Conservation (phyloP, 768 basidiomycete genomes). For the Postia placenta region DNA sequence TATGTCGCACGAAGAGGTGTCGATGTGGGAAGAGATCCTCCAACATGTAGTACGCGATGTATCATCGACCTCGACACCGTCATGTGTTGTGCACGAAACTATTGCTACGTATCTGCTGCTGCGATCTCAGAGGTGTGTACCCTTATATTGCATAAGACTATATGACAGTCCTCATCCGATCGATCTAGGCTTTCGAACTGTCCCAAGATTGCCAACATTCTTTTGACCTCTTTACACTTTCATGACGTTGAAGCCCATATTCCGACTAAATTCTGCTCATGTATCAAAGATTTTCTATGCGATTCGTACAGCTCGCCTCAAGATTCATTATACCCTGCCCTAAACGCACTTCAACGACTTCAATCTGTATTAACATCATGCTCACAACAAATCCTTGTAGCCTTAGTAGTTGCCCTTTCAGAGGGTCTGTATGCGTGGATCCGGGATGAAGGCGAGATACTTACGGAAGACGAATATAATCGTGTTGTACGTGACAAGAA, state of each 20-base stretch:
- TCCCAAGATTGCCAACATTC: too few species aligned
- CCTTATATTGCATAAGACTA: too few species aligned
- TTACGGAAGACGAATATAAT: slow-evolving; percentile 41
- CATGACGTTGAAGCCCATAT: neutral
- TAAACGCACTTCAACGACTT: neutral
- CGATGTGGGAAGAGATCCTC: slow-evolving; percentile 37
- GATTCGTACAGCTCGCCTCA: slow-evolving; percentile 4
- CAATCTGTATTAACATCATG: neutral
- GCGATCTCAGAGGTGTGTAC: too few species aligned
- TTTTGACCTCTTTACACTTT: too few species aligned
- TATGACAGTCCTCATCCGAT: too few species aligned
- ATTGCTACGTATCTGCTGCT: too few species aligned
- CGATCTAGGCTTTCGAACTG: too few species aligned
- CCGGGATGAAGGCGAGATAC: slow-evolving; percentile 34
- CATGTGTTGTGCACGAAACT: too few species aligned
- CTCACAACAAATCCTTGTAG: slow-evolving; percentile 8
- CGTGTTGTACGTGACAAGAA: slow-evolving; percentile 33
- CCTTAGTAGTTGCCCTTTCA: slow-evolving; percentile 23
- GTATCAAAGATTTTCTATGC: slow-evolving; percentile 5
- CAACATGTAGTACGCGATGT: slow-evolving; percentile 25
- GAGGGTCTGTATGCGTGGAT: slow-evolving; percentile 46
- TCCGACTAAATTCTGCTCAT: neutral
- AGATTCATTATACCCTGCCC: neutral
- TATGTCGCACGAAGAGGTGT: slow-evolving; percentile 35
- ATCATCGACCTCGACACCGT: too few species aligned